Evolutionary conservation across 225 moss, liverwort and hornwort genomes (phyloP), one percentile per base, ranked within the genome.

Genomic region (Sphagnum tenellum): DNA sequence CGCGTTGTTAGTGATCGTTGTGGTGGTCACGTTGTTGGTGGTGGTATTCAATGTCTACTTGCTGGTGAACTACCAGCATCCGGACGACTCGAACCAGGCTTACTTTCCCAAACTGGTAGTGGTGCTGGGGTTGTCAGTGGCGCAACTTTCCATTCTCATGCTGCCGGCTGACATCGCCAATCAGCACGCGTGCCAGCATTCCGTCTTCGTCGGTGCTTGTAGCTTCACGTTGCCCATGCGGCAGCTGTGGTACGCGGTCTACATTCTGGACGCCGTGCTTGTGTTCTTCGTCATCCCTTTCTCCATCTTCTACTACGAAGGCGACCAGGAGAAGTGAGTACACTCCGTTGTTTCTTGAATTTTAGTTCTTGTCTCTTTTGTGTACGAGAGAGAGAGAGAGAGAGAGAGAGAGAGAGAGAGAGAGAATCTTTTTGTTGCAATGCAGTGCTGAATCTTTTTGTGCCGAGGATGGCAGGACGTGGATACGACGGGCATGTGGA

Each of bases 91-190:
- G 45, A 89, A 89, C 72, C 89, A 89, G 70, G 89, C 89, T 13
- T 89, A 87, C 64, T 82, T 89, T 44, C 89, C 89, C 53, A 89
- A 89, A 72, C 49, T 82, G 9, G 72, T 89, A 68, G 84, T 86
- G 29, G 64, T 89, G 7, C 44, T 82, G 0, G 89, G 89, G 54
- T 82, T 89, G 2, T 87, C 89, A 0, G 82, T 89, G 47, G 89
- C 89, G 64, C 71, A 82, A 72, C 78, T 89, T 46, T 89, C 89
- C 12, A 87, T 89, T 54, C 74, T 87, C 3, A 89, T 87, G 89
- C 87, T 89, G n/a, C 89, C 89, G 45, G 89, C 89, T 55, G 89
- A 89, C 60, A 82, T 89, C 47, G 87, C 89, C 8, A 89, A 89
- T 67, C 71, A 76, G 64, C 87, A 76, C 49, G 87, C 87, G 3